phyloP scores from a whole-genome alignment of 192 early-diverging fungal species.

The Backusella macrospora region DNA sequence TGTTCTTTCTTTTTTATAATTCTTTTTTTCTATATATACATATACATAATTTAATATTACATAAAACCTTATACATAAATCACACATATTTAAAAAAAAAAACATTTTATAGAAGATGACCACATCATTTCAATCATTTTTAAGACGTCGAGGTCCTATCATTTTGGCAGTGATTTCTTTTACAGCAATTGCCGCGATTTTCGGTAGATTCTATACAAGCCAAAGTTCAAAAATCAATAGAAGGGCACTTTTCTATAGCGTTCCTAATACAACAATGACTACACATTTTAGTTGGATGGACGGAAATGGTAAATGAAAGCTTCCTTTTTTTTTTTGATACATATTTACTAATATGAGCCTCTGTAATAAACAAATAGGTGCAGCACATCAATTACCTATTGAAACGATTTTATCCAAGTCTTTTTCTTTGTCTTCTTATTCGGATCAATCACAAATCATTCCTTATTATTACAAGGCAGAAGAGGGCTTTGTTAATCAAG shows the following conservation, averaged over 20 bases:
- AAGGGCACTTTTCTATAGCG: background rate
- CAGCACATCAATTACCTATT: constrained; percentile 36
- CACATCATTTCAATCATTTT: background rate
- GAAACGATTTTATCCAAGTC: constrained; percentile 57
- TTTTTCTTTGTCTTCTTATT: constrained; percentile 52
- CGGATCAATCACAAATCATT: constrained; percentile 57
- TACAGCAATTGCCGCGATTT: constrained; percentile 27
- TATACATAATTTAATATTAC: background rate
- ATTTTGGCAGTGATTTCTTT: constrained; percentile 28
- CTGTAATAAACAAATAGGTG: constrained; percentile 18
- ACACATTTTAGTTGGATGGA: constrained; percentile 20
- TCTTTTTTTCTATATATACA: background rate
- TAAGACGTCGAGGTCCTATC: constrained; percentile 21
- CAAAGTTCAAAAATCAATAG: background rate
- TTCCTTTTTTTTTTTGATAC: background rate
- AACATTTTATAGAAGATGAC: background rate
- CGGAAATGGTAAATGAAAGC: constrained; percentile 14
- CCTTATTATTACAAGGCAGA: constrained; percentile 56
- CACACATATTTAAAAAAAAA: no score
- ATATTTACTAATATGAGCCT: no score
- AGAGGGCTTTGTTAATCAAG: constrained; percentile 43
- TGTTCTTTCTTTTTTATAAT: background rate
- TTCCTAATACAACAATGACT: constrained; percentile 10
- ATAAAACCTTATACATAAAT: no score
- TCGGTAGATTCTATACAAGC: background rate